Conservation (phyloP, 805 yeast species). For the Schizosaccharomyces lindneri region DNA sequence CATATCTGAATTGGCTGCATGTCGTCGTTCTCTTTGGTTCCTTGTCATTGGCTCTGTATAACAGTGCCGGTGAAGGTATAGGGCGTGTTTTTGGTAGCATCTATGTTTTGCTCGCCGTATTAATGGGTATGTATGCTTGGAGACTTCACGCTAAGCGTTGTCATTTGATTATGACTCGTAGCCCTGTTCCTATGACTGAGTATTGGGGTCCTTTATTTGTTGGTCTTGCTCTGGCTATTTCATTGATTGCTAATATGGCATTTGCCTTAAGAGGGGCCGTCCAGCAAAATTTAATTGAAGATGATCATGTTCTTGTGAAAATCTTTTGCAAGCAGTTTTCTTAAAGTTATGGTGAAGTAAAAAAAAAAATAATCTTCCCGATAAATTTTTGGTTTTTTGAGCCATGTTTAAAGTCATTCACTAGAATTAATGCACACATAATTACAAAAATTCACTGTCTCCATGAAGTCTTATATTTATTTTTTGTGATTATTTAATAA, state of each 20-base stretch:
- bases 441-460: too few relatives aligned
- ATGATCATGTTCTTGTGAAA: neutral
- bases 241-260: neutral
- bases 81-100: neutral
- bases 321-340: neutral
- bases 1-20: conserved; percentile 85
- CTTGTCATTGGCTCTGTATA: conserved; percentile 61
- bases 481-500: too few relatives aligned
- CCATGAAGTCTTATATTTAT: too few relatives aligned
- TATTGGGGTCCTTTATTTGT: neutral
- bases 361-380: too few relatives aligned
- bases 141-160: neutral
- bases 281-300: neutral
- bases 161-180: neutral
- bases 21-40: conserved; percentile 67
- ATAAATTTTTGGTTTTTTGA: too few relatives aligned
- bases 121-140: neutral
- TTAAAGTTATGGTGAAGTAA: too few relatives aligned
- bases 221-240: neutral
- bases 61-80: conserved; percentile 23
- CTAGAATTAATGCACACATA: too few relatives aligned
- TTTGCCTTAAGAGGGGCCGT: neutral
- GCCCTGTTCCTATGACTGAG: neutral
- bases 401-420: too few relatives aligned
- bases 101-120: neutral